A percentile compares a stretch with the other conserved stretches of the same genome.
Evolutionary conservation across 2,329 filamentous ascomycete genomes (phyloP).

Genomic region (Calonectria hawksworthii): DNA sequence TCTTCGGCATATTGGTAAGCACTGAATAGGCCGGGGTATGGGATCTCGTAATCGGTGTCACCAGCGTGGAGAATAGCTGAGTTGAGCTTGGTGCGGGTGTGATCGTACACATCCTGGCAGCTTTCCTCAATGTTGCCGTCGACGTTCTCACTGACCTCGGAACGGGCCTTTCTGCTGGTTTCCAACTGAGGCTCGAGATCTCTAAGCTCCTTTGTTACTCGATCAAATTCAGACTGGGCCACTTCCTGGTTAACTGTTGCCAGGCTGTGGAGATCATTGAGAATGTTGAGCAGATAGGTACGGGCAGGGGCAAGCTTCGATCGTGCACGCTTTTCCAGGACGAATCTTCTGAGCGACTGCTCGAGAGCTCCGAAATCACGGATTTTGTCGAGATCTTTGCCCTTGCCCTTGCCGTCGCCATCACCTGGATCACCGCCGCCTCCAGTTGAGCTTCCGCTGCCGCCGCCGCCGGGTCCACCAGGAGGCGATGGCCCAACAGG

Average conservation of each 20-base stretch:
- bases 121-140: constrained; percentile 87
- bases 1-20: constrained; percentile 96
- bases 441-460: constrained; percentile 67
- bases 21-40: constrained; percentile 87
- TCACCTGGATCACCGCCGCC: constrained; percentile 68
- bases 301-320: constrained; percentile 97
- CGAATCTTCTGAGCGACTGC: constrained; percentile 89
- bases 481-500: constrained; percentile 76
- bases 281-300: constrained; percentile 93
- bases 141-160: constrained; percentile 84
- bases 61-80: constrained; percentile 83
- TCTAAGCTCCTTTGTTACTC: constrained; percentile 83
- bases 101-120: constrained; percentile 86
- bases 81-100: constrained; percentile 82
- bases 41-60: constrained; percentile 82
- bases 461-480: constrained; percentile 67
- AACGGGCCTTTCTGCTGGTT: constrained; percentile 83
- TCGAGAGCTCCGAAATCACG: constrained; percentile 93
- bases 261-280: constrained; percentile 87
- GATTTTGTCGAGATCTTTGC: constrained; percentile 89
- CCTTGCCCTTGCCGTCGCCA: constrained; percentile 79
- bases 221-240: constrained; percentile 85
- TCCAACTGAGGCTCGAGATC: constrained; percentile 90
- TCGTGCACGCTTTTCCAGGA: constrained; percentile 93
- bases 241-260: constrained; percentile 91